Evolutionary conservation across 176 grass and related monocot species (phyloP), one percentile per base, ranked within the genome.

Genomic region (Olyra latifolia): DNA sequence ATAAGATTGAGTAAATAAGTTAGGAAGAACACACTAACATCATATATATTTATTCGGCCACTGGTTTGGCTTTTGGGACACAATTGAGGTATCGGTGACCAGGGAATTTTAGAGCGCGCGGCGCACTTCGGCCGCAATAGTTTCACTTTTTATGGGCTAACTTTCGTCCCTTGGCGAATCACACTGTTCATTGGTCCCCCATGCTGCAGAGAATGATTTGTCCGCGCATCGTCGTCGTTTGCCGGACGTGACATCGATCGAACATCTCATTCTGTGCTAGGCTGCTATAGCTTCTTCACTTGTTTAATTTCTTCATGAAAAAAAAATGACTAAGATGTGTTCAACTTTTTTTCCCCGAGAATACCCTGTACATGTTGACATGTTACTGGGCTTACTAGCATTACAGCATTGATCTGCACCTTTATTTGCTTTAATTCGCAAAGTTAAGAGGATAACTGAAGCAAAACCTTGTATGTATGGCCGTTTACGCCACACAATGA

Each of bases 41-140:
- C n/a, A n/a, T n/a, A n/a, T n/a, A n/a, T n/a, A n/a, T n/a, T n/a
- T n/a, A n/a, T n/a, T n/a, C 59, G 9, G 49, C 75, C 61, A 52
- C 61, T 69, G 52, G 81, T 75, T 89, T 84, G 82, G 81, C 87
- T 84, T 84, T 89, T 70, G 81, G 82, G 81, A 61, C 81, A 48
- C 87, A 84, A 14, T 3, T 38, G 81, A 75, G 68, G 72, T 24
- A 69, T 75, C 44, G 23, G 11, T 63, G 45, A 75, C 55, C 10
- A 57, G 13, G 66, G 54, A 16, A 84, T 80, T 80, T 75, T 41
- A 70, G 81, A 55, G 76, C 44, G 76, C 81, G 81, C 81, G 62
- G 70, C 82, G 76, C 82, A 80, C 87, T 84, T 74, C 80, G 87
- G 75, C 76, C 55, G 76, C 87, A 69, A 80, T 63, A 8, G 55